phyloP scores from a whole-genome alignment of 805 yeast species.

The Blastobotrys attinorum region DNA sequence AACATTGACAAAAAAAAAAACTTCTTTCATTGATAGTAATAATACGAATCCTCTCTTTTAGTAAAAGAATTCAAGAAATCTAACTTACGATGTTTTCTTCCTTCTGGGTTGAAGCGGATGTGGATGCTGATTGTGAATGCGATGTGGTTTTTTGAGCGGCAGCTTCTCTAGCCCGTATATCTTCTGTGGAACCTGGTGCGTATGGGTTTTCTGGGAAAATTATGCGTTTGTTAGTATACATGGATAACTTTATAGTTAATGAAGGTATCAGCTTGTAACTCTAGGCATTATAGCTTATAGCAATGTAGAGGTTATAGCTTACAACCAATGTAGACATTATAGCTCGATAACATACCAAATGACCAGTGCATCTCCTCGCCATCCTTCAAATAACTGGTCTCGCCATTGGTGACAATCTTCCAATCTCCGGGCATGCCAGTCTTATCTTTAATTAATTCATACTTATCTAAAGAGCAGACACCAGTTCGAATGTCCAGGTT shows the following conservation, averaged over 20 bases:
- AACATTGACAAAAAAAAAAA: background rate
- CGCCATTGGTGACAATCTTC: constrained; percentile 63
- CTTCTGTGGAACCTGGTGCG: constrained; percentile 90
- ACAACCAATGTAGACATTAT: too few species aligned
- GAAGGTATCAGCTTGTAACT: too few species aligned
- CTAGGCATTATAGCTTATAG: too few species aligned
- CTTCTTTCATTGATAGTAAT: too few species aligned
- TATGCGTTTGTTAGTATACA: too few species aligned
- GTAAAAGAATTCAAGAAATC: background rate
- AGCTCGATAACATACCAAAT: constrained; percentile 52
- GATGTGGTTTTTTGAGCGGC: constrained; percentile 6
- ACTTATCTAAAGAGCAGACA: constrained; percentile 76
- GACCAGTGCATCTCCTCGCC: constrained; percentile 97
- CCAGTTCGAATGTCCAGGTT: constrained; percentile 62
- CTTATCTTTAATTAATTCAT: constrained; percentile 21
- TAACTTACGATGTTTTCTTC: constrained; percentile 8
- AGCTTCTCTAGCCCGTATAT: constrained; percentile 36
- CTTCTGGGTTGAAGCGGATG: background rate
- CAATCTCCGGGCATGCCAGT: constrained; percentile 36
- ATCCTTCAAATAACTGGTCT: constrained; percentile 54
- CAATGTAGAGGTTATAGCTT: too few species aligned
- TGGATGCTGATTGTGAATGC: too few species aligned
- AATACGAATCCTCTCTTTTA: too few species aligned
- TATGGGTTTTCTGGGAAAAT: too few species aligned
- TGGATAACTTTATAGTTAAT: too few species aligned